Conservation (phyloP, 148 eudicot species). For the Tetragonia tetragonoides region DNA sequence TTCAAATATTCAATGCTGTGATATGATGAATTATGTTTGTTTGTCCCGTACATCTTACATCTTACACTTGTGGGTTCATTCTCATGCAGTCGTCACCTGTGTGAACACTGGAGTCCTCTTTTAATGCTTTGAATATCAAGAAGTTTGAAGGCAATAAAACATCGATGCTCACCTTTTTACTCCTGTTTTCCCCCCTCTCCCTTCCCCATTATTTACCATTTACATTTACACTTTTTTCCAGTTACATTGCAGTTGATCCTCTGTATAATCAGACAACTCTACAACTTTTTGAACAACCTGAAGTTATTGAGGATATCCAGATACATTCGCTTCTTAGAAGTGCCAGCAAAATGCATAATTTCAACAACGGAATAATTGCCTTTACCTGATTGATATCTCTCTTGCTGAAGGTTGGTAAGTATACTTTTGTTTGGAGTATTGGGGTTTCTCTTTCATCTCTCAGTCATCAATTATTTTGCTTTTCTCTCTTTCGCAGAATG, state of each 20-base stretch:
- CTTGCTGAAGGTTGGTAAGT: conserved; percentile 65
- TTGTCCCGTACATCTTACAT: too few relatives aligned
- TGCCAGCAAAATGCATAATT: conserved; percentile 70
- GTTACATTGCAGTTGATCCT: conserved; percentile 96
- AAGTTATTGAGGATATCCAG: conserved; percentile 79
- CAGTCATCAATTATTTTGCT: conserved; percentile 1
- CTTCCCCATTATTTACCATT: conserved; percentile 5
- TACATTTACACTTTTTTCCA: conserved; percentile 28
- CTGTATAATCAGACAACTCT: conserved; percentile 44
- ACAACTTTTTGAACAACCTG: conserved; percentile 49
- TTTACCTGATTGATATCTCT: conserved; percentile 62
- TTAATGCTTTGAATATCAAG: conserved; percentile 80
- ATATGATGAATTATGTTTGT: too few relatives aligned
- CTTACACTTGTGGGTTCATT: too few relatives aligned
- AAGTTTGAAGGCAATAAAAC: conserved; percentile 73
- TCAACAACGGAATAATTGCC: conserved; percentile 28
- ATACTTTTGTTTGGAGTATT: not conserved
- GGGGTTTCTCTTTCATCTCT: conserved; percentile 8
- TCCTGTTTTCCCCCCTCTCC: not conserved
- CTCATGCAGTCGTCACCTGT: too few relatives aligned
- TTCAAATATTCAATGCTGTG: too few relatives aligned
- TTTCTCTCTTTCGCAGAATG: conserved; percentile 41
- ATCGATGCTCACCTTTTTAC: not conserved
- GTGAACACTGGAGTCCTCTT: too few relatives aligned
- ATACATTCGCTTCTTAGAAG: conserved; percentile 91